Conservation (phyloP, 805 yeast species). For the Starmerella ratchasimensis region DNA sequence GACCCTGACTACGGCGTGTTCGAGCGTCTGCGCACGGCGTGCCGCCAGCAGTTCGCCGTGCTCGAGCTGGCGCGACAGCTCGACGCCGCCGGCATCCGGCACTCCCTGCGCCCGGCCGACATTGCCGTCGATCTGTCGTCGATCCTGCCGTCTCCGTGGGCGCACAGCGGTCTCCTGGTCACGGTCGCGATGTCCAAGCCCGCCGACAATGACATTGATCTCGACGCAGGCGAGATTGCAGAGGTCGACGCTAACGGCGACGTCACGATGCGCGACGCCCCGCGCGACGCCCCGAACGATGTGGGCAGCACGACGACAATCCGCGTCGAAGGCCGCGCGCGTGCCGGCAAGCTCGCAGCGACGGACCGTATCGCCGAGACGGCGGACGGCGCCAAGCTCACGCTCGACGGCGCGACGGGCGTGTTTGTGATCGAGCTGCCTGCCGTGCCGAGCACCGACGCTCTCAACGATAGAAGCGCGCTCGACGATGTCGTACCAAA, state of each 20-base stretch:
- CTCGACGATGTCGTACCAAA: too few relatives aligned
- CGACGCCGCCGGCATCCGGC: slow-evolving; percentile 15
- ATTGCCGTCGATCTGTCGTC: slow-evolving; percentile 15
- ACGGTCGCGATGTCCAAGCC: slow-evolving; percentile 7
- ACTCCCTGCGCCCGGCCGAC: too few relatives aligned
- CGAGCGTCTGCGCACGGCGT: slow-evolving; percentile 18
- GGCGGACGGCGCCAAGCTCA: background rate
- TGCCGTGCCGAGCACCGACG: background rate
- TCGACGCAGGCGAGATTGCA: too few relatives aligned
- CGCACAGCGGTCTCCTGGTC: slow-evolving; percentile 18
- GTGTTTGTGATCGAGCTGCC: slow-evolving; percentile 11
- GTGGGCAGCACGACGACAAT: slow-evolving; percentile 4
- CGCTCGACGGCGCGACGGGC: slow-evolving; percentile 8
- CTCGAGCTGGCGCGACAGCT: slow-evolving; percentile 25
- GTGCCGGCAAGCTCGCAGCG: slow-evolving; percentile 4
- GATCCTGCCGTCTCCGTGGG: slow-evolving; percentile 17
- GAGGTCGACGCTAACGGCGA: too few relatives aligned
- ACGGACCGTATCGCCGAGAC: slow-evolving; percentile 8
- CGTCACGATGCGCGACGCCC: too few relatives aligned
- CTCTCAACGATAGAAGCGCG: background rate
- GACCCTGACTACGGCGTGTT: slow-evolving; percentile 24
- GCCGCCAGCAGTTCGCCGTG: slow-evolving; percentile 22
- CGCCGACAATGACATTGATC: too few relatives aligned
- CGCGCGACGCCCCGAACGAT: too few relatives aligned
- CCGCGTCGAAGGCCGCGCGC: slow-evolving; percentile 13